phyloP scores from a whole-genome alignment of 2,329 filamentous ascomycete genomes.

The Clarireedia homoeocarpa region DNA sequence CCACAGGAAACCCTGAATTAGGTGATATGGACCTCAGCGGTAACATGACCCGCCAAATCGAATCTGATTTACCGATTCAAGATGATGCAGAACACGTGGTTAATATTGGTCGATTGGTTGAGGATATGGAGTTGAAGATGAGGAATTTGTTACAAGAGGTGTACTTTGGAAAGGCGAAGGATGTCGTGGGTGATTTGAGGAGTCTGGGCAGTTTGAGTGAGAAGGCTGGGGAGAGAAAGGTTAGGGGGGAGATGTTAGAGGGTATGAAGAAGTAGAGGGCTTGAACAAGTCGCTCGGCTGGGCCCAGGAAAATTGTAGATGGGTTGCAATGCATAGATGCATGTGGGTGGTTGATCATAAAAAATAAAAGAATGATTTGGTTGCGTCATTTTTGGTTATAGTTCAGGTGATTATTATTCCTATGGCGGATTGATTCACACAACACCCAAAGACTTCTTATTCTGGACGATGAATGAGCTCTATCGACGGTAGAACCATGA shows the following conservation, averaged over 20 bases:
- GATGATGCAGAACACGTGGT: conserved; percentile 89
- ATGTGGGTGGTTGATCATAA: neutral
- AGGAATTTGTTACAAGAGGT: conserved; percentile 96
- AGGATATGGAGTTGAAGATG: conserved; percentile 99
- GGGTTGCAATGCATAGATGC: neutral
- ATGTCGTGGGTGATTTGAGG: conserved; percentile 90
- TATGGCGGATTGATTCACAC: no score
- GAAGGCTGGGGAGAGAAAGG: conserved; percentile 72
- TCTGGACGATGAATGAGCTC: no score
- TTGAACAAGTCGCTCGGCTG: neutral
- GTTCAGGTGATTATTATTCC: no score
- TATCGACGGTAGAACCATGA: no score
- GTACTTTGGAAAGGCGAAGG: conserved; percentile 98
- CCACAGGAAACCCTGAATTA: conserved; percentile 57
- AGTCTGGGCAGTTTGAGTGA: conserved; percentile 81
- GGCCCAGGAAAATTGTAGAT: neutral
- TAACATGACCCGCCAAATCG: conserved; percentile 96
- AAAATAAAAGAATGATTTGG: no score
- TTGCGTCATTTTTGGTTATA: no score
- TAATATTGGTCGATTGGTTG: conserved; percentile 88
- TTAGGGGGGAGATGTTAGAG: conserved; percentile 81
- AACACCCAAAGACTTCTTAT: no score
- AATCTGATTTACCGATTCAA: conserved; percentile 83
- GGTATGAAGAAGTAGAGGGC: conserved; percentile 35
- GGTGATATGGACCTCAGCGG: conserved; percentile 88